Evolutionary conservation across 139 green algal genomes (phyloP).

Genomic region (Ettlia oleoabundans): DNA sequence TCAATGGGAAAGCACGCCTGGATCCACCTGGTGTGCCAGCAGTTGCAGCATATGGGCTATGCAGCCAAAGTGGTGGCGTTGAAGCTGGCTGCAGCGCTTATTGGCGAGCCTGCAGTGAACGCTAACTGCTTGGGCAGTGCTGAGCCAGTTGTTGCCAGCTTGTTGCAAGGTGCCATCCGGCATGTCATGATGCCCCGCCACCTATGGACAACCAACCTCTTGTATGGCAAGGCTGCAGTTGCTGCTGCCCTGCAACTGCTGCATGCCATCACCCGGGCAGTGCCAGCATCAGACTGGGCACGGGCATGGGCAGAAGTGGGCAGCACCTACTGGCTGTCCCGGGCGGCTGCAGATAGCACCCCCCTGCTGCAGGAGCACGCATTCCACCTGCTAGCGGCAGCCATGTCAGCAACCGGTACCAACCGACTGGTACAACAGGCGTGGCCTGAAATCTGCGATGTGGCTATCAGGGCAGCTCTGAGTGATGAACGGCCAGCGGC

Average conservation of each 20-base stretch:
- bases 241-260: background rate
- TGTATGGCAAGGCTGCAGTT: conserved; percentile 20
- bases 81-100: background rate
- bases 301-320: background rate
- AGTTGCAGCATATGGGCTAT: conserved; percentile 1
- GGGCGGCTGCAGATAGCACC: background rate
- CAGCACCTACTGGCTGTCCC: conserved; percentile 11
- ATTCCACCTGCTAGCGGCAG: conserved; percentile 6
- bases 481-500: background rate
- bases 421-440: background rate
- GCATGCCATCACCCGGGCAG: background rate
- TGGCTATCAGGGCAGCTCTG: background rate
- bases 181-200: conserved; percentile 13
- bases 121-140: background rate
- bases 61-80: background rate
- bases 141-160: background rate
- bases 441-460: background rate
- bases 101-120: background rate
- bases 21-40: background rate
- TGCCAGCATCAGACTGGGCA: background rate
- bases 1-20: background rate
- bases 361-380: background rate
- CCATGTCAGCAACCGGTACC: background rate
- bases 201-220: conserved; percentile 5
- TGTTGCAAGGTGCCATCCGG: background rate